These are phyloP conservation scores for Pulveroboletus sp. DNA, from an alignment of 768 basidiomycete species.

Conservation along the genomic window DNA sequence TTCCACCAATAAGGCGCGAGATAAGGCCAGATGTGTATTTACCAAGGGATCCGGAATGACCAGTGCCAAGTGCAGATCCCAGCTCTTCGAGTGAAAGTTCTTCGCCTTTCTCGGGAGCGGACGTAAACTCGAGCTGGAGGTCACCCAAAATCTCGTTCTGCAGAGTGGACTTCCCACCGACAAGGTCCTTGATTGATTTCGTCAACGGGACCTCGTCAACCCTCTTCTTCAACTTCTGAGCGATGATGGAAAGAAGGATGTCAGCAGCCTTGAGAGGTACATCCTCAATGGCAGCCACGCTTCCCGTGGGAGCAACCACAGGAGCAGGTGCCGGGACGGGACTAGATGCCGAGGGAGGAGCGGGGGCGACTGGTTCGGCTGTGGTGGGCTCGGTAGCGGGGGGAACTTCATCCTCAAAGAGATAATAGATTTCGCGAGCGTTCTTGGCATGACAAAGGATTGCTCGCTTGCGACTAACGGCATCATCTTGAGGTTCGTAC, in stretches of 20 bases:
- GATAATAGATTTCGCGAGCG: constrained; percentile 95
- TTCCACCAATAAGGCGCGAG: constrained; percentile 87
- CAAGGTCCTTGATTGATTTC: constrained; percentile 98
- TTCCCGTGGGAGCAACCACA: constrained; percentile 50
- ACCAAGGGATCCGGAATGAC: constrained; percentile 82
- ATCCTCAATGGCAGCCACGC: constrained; percentile 79
- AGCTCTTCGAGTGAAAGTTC: constrained; percentile 96
- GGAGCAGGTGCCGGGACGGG: constrained; percentile 41
- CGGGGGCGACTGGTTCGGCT: constrained; percentile 34
- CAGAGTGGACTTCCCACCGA: constrained; percentile 96
- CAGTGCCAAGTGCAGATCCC: constrained; percentile 75
- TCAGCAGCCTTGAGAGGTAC: constrained; percentile 89
- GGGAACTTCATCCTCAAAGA: constrained; percentile 82
- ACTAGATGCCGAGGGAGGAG: constrained; percentile 38
- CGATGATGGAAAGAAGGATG: constrained; percentile 81
- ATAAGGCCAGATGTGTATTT: constrained; percentile 91
- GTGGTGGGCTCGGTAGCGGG: constrained; percentile 23
- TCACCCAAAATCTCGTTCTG: constrained; percentile 99
- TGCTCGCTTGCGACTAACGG: constrained; percentile 67
- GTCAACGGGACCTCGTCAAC: constrained; percentile 82
- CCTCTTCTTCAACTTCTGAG: constrained; percentile 97
- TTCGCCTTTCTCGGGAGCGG: constrained; percentile 97
- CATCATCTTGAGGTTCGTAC: constrained; percentile 88
- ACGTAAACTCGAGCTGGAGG: constrained; percentile 89
- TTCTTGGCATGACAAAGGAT: constrained; percentile 96